These are phyloP conservation scores for Cystobasidiaceae sp. DNA, from an alignment of 1,284 basidiomycete species.

Conservation along the genomic window DNA sequence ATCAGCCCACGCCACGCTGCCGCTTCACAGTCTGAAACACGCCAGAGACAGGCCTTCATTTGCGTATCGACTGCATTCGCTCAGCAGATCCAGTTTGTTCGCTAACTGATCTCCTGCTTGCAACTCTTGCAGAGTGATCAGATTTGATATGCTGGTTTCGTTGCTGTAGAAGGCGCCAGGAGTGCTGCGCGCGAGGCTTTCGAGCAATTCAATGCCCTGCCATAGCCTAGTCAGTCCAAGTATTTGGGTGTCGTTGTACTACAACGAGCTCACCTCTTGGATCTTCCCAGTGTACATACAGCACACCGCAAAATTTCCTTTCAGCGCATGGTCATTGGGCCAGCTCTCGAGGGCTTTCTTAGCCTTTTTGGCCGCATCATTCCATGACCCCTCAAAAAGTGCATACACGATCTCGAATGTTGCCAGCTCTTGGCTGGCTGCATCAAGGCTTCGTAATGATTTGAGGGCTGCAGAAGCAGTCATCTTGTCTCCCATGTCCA, in stretches of 20 bases:
- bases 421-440: neutral
- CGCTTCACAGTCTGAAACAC: neutral
- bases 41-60: neutral
- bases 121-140: conserved; percentile 24
- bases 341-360: neutral
- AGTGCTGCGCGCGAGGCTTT: neutral
- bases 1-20: neutral
- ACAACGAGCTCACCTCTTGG: neutral
- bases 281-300: conserved; percentile 20
- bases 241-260: too few relatives aligned
- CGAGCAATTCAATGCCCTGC: conserved; percentile 12
- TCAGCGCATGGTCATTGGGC: neutral
- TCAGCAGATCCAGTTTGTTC: conserved; percentile 21
- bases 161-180: conserved; percentile 15
- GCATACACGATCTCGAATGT: neutral
- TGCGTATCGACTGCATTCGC: conserved; percentile 12
- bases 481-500: conserved; percentile 10
- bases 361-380: neutral
- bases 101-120: conserved; percentile 22
- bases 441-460: neutral
- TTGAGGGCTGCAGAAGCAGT: neutral
- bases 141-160: conserved; percentile 17
- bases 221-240: too few relatives aligned
- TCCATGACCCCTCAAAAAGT: neutral
- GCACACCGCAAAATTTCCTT: conserved; percentile 6